phyloP scores from a whole-genome alignment of 352 stramenopile species.

The Phytophthora parvispora region DNA sequence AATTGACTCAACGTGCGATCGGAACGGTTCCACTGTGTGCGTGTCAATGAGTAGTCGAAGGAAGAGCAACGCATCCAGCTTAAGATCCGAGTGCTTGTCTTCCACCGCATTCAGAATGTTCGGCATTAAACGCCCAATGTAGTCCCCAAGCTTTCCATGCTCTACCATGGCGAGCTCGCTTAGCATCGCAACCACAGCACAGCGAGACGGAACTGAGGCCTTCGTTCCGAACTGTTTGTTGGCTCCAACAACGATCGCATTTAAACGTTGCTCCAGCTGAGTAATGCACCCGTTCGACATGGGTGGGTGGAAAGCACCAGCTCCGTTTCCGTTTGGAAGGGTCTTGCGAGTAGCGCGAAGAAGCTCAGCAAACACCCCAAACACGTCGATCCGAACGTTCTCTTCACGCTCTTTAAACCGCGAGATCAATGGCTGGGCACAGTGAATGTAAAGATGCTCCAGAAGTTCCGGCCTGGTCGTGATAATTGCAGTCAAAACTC shows the following conservation, averaged over 20 bases:
- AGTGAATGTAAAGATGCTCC: slow-evolving; percentile 86
- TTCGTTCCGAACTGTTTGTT: slow-evolving; percentile 90
- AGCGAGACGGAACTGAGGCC: slow-evolving; percentile 79
- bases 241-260: slow-evolving; percentile 75
- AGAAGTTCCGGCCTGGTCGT: slow-evolving; percentile 89
- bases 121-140: slow-evolving; percentile 79
- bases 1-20: slow-evolving; percentile 81
- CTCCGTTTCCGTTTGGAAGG: slow-evolving; percentile 44
- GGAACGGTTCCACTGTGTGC: slow-evolving; percentile 86
- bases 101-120: slow-evolving; percentile 90
- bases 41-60: slow-evolving; percentile 95
- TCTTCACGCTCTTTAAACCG: slow-evolving; percentile 98
- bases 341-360: slow-evolving; percentile 81
- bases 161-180: slow-evolving; percentile 88
- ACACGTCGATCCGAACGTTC: slow-evolving; percentile 98
- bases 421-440: slow-evolving; percentile 85
- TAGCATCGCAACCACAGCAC: slow-evolving; percentile 87
- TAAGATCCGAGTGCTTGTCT: slow-evolving; percentile 95
- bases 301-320: slow-evolving; percentile 28
- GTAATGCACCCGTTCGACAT: slow-evolving; percentile 56
- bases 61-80: slow-evolving; percentile 96
- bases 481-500: slow-evolving; percentile 95
- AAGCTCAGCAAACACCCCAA: slow-evolving; percentile 96
- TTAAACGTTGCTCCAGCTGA: slow-evolving; percentile 70
- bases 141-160: slow-evolving; percentile 75